These are phyloP conservation scores for Eimeria tenella DNA, from an alignment of 169 alveolate genomes.

Conservation along the genomic window DNA sequence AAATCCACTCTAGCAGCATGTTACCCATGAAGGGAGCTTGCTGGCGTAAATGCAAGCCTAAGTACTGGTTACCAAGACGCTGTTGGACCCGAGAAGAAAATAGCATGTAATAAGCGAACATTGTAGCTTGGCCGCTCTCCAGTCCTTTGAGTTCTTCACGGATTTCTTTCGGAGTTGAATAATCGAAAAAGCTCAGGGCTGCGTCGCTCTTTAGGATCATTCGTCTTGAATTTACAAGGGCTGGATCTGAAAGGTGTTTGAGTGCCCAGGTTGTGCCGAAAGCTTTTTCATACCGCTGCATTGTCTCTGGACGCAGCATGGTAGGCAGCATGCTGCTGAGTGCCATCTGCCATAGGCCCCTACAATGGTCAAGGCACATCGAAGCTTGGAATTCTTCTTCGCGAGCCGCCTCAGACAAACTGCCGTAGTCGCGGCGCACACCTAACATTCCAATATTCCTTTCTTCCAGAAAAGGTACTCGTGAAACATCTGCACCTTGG, in stretches of 20 bases:
- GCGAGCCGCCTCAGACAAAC: constrained; percentile 13
- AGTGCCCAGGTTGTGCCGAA: constrained; percentile 70
- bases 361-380: constrained; percentile 76
- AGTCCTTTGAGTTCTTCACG: constrained; percentile 65
- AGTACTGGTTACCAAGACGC: constrained; percentile 54
- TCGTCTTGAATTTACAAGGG: constrained; percentile 66
- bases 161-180: constrained; percentile 73
- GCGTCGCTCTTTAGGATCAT: constrained; percentile 73
- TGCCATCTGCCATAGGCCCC: constrained; percentile 63
- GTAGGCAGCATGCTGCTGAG: constrained; percentile 67
- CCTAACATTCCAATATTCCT: constrained; percentile 74
- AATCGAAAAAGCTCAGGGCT: constrained; percentile 69
- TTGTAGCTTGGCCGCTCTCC: constrained; percentile 68
- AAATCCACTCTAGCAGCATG: constrained; percentile 76
- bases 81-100: constrained; percentile 59
- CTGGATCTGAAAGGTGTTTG: constrained; percentile 59
- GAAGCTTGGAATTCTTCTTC: constrained; percentile 68
- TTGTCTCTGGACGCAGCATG: constrained; percentile 40
- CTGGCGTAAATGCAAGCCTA: constrained; percentile 66
- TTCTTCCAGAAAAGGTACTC: constrained; percentile 59
- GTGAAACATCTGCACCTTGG: constrained; percentile 16
- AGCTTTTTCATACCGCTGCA: constrained; percentile 55
- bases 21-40: constrained; percentile 80
- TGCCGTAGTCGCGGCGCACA: constrained; percentile 75
- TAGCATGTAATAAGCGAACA: constrained; percentile 75